phyloP scores from a whole-genome alignment of 2,329 filamentous ascomycete species.

The Ophidiomyces ophidiicola region DNA sequence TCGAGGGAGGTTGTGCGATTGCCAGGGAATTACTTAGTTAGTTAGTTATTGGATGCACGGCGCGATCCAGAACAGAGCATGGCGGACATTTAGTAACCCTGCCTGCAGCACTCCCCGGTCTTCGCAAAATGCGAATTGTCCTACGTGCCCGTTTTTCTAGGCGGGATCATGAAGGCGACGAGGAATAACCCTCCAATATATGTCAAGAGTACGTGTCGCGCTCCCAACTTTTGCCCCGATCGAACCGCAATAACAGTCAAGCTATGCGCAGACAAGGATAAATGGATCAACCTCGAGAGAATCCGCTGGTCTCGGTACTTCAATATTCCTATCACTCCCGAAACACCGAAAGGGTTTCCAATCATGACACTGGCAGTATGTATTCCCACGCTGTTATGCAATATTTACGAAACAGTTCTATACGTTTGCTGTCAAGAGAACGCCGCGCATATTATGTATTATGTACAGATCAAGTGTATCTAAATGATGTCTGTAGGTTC shows the following conservation, averaged over 20 bases:
- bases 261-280: conserved; percentile 42
- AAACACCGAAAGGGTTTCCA: conserved; percentile 41
- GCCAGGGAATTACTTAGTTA: neutral
- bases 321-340: conserved; percentile 40
- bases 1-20: conserved; percentile 3
- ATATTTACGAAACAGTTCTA: too few species aligned
- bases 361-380: conserved; percentile 36
- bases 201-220: conserved; percentile 41
- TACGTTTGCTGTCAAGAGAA: too few species aligned
- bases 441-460: too few species aligned
- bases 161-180: conserved; percentile 47
- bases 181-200: conserved; percentile 43
- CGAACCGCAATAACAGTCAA: neutral
- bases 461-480: conserved; percentile 1
- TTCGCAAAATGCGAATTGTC: conserved; percentile 45
- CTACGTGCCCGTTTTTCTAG: conserved; percentile 49
- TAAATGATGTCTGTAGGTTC: conserved; percentile 21
- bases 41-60: too few species aligned
- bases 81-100: too few species aligned
- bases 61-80: too few species aligned
- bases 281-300: conserved; percentile 45
- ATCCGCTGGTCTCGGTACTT: conserved; percentile 43
- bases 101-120: conserved; percentile 43
- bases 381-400: conserved; percentile 5
- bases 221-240: neutral